Conservation (phyloP, 1,284 basidiomycete genomes). For the Rhizoctonia solani region DNA sequence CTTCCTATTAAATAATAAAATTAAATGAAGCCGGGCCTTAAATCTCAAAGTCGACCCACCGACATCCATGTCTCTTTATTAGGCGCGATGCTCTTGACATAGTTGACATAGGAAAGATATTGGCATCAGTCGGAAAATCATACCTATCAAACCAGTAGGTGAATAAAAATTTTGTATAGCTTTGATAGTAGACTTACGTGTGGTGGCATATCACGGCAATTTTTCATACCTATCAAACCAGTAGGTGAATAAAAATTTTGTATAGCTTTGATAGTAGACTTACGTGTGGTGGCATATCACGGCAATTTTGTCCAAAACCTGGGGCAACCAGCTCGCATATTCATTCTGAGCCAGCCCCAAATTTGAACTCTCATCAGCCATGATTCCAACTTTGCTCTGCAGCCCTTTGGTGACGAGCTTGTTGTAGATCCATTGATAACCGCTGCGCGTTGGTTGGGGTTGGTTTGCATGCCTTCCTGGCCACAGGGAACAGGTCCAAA, state of each 20-base stretch:
- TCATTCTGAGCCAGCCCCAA: conserved; percentile 41
- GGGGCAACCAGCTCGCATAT: conserved; percentile 42
- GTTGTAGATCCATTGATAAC: conserved; percentile 42
- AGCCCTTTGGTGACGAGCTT: conserved; percentile 40
- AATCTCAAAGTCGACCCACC: background rate
- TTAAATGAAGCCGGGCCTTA: background rate
- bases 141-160: too few relatives aligned
- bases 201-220: conserved; percentile 43
- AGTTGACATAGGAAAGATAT: conserved; percentile 15
- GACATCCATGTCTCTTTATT: conserved; percentile 32
- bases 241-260: too few relatives aligned
- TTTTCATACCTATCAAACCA: too few relatives aligned
- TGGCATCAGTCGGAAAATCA: conserved; percentile 37
- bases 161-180: too few relatives aligned
- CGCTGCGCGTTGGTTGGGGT: conserved; percentile 42
- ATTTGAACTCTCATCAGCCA: conserved; percentile 42
- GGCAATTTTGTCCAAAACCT: conserved; percentile 40
- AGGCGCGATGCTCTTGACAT: conserved; percentile 25
- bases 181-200: conserved; percentile 42
- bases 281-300: conserved; percentile 44
- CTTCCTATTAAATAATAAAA: background rate
- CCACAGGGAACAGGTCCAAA: conserved; percentile 40
- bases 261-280: conserved; percentile 39
- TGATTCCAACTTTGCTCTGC: conserved; percentile 40
- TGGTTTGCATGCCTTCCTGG: conserved; percentile 46